These are phyloP conservation scores for Zancudomyces culisetae DNA, from an alignment of 371 early-diverging fungal genomes.

Conservation along the genomic window DNA sequence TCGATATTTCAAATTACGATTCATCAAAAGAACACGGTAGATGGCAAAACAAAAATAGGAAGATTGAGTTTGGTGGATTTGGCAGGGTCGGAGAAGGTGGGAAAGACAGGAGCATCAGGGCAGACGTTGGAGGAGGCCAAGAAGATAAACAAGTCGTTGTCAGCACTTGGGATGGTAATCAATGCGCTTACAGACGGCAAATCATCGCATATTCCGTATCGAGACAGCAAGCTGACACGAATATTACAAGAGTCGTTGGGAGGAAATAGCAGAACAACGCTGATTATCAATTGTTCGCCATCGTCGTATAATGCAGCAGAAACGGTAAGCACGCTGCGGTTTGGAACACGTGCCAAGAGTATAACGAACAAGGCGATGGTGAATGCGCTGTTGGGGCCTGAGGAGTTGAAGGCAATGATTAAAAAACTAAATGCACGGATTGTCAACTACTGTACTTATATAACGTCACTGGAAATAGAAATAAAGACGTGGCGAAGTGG, in stretches of 20 bases:
- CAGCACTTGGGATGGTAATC: constrained; percentile 97
- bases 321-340: constrained; percentile 85
- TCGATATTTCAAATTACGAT: constrained; percentile 94
- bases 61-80: constrained; percentile 94
- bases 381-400: constrained; percentile 79
- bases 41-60: constrained; percentile 73
- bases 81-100: constrained; percentile 98
- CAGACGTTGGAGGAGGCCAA: constrained; percentile 98
- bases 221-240: constrained; percentile 96
- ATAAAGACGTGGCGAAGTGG: constrained; percentile 71
- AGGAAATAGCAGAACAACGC: constrained; percentile 90
- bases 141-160: constrained; percentile 97
- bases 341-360: constrained; percentile 90
- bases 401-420: constrained; percentile 77
- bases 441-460: constrained; percentile 58
- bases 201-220: constrained; percentile 91
- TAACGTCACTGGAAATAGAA: constrained; percentile 67
- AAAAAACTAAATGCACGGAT: constrained; percentile 73
- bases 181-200: constrained; percentile 56
- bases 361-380: constrained; percentile 97
- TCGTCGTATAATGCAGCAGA: constrained; percentile 90
- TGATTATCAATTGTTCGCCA: constrained; percentile 96
- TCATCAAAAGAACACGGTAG: constrained; percentile 75
- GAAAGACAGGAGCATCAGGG: constrained; percentile 95
- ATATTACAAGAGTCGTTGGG: constrained; percentile 97